These are phyloP conservation scores for Xylaria arbuscula DNA, from an alignment of 2,329 filamentous ascomycete genomes.

Conservation along the genomic window DNA sequence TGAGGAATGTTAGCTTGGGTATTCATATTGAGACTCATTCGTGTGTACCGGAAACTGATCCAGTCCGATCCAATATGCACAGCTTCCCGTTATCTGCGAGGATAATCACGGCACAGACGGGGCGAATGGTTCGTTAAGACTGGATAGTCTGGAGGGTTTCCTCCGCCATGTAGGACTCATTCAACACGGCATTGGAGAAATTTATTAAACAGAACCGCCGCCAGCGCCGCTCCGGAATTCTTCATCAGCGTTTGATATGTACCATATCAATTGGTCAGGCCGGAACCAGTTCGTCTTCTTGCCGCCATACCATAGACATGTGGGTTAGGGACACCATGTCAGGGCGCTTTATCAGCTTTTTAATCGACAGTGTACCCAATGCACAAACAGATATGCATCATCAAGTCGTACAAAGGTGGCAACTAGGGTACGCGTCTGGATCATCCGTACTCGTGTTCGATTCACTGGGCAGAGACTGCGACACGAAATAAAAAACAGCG, in stretches of 20 bases:
- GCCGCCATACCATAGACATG: background rate
- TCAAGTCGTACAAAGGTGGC: background rate
- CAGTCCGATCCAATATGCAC: background rate
- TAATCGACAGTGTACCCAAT: no score
- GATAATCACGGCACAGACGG: background rate
- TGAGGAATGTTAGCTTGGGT: no score
- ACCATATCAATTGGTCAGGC: background rate
- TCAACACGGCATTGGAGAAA: background rate
- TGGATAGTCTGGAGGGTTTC: slow-evolving; percentile 7
- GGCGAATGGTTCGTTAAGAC: background rate
- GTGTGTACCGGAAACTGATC: background rate
- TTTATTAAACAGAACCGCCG: background rate
- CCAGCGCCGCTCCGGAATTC: background rate
- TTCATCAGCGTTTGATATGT: background rate
- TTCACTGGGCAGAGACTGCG: background rate
- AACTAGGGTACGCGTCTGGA: background rate
- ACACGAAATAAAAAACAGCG: background rate
- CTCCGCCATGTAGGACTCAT: background rate
- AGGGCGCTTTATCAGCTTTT: background rate
- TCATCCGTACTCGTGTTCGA: background rate
- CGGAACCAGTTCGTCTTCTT: background rate
- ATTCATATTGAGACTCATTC: no score
- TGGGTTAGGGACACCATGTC: background rate
- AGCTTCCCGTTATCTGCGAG: background rate
- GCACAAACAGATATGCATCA: background rate